Base-by-base conservation (phyloP, 257 asterid genomes). In the Handroanthus guayacan region DNA sequence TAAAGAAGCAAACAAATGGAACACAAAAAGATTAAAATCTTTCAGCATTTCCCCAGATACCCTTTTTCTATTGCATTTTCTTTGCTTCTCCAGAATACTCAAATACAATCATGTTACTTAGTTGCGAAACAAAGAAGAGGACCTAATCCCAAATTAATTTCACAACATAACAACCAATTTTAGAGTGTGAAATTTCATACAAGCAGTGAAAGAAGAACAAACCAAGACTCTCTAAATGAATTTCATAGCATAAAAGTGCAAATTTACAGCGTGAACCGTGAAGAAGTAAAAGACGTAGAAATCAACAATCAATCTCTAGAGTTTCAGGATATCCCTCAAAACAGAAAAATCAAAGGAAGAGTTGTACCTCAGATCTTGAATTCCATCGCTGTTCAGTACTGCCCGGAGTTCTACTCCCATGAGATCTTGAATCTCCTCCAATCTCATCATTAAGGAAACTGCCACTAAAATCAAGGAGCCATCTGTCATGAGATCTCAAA, bases 281-380 rank as follows among this genome's bases (percentile, higher is more conserved):
- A 75, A 71, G 56, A 31, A 68, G 25, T 34, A 31, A 43, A 34
- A 41, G n/a, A 39, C 44, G 63, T 61, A 58, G 12, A 52, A 66
- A 62, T 54, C 20, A 71, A 37, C 61, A 41, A 56, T 13, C 55
- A 13, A 62, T 39, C 71, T n/a, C 8, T 34, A 54, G 64, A 18
- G 45, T 57, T 43, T 61, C 62, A 62, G n/a, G 62, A 45, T 45
- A 65, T 43, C 63, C 57, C 6, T 44, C 41, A 60, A 52, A 37
- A n/a, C 37, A 48, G 56, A 31, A 44, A 54, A 52, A 0, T 17
- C 11, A 44, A 14, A 36, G n/a, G 31, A 72, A 34, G 34, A 14
- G n/a, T 52, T 36, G 71, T 81, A 94, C 99, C 99, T 94, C 96
- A 77, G 93, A 85, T 90, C 94, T 87, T 50, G 97, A 84, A 71